Conservation (phyloP, 83 land plant genomes). For the Picea abies region DNA sequence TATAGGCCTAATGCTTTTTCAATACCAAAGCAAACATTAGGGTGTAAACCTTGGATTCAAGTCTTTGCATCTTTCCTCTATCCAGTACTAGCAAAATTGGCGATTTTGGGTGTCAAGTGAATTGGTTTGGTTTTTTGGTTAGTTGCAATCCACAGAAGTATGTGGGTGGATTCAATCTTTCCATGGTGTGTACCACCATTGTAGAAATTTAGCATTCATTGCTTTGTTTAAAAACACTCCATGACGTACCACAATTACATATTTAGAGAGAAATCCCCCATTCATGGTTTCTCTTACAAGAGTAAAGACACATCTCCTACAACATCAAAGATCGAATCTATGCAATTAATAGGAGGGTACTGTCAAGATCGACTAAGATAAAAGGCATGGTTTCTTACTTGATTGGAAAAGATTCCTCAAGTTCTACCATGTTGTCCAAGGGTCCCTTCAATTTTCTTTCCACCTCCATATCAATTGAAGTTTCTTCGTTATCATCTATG, state of each 20-base stretch:
- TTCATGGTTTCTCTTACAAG: not conserved
- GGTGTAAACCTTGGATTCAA: no score
- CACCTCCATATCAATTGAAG: constrained; percentile 15
- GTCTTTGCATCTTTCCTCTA: no score
- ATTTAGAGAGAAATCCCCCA: not conserved
- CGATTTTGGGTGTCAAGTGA: no score
- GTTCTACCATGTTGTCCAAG: constrained; percentile 14
- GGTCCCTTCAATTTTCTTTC: constrained; percentile 21
- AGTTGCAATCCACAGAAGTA: no score
- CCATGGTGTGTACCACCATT: no score
- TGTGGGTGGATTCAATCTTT: no score
- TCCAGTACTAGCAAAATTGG: no score
- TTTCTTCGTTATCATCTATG: constrained; percentile 8
- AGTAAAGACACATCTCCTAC: no score
- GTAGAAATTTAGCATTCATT: no score
- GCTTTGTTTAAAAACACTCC: not conserved
- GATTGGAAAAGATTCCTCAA: constrained; percentile 14
- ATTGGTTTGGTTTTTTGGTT: no score
- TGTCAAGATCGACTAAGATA: not conserved
- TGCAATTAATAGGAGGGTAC: not conserved
- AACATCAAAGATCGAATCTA: not conserved
- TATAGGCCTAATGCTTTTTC: no score
- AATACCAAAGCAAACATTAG: no score
- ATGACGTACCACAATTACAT: not conserved
- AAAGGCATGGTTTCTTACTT: constrained; percentile 1